phyloP scores from a whole-genome alignment of 2,329 filamentous ascomycete species.

The Xylaria arbuscula region DNA sequence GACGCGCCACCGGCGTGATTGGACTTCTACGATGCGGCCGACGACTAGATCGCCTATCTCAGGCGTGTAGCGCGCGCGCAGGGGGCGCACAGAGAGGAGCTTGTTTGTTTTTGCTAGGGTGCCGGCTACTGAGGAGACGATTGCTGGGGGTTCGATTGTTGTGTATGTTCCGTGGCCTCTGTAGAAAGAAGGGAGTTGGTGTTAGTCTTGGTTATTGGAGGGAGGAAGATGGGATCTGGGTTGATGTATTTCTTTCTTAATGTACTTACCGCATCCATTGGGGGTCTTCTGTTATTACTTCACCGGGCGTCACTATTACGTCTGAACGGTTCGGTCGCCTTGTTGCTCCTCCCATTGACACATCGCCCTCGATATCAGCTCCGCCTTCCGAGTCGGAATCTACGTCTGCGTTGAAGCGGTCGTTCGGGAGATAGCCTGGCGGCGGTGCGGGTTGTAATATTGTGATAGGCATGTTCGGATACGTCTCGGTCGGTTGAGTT shows the following conservation, averaged over 20 bases:
- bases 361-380: conserved; percentile 58
- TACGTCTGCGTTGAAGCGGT: conserved; percentile 38
- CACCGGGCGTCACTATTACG: conserved; percentile 86
- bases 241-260: neutral
- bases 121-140: conserved; percentile 90
- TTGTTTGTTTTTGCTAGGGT: conserved; percentile 96
- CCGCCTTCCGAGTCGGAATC: conserved; percentile 58
- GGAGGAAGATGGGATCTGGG: neutral
- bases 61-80: conserved; percentile 92
- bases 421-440: conserved; percentile 33
- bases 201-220: conserved; percentile 5
- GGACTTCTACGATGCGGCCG: conserved; percentile 94
- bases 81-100: conserved; percentile 87
- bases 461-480: conserved; percentile 50
- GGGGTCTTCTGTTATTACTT: conserved; percentile 87
- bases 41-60: conserved; percentile 97
- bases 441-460: conserved; percentile 48
- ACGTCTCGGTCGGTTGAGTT: neutral
- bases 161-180: conserved; percentile 95
- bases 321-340: conserved; percentile 53
- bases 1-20: conserved; percentile 91
- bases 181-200: conserved; percentile 25
- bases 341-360: conserved; percentile 56
- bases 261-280: conserved; percentile 86
- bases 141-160: conserved; percentile 70